Percentiles rank a stretch among this genome's conserved stretches.
These are phyloP conservation scores for Erythrophleum fordii DNA, from an alignment of 306 rosid genomes.

Conservation along the genomic window DNA sequence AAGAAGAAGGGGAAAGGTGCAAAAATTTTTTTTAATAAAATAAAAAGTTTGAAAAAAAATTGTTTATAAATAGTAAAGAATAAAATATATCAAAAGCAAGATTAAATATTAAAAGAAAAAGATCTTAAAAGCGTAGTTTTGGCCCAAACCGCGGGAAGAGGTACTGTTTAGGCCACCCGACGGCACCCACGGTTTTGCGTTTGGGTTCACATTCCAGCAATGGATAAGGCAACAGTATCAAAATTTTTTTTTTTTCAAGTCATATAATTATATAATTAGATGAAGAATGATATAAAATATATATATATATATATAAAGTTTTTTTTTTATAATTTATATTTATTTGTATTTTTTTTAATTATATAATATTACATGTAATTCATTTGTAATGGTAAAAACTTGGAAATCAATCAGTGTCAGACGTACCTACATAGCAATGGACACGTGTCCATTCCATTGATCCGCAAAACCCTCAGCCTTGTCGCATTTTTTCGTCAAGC, in stretches of 20 bases:
- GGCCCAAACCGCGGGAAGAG: not conserved
- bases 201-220: not conserved
- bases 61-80: too few species aligned
- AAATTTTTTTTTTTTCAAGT: too few species aligned
- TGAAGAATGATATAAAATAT: too few species aligned
- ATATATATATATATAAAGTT: too few species aligned
- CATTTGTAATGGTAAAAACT: too few species aligned
- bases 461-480: slow-evolving; percentile 61
- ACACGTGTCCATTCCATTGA: slow-evolving; percentile 60
- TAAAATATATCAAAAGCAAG: not conserved
- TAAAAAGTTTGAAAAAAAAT: too few species aligned
- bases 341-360: too few species aligned
- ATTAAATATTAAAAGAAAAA: not conserved
- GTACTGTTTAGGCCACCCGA: not conserved
- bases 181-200: not conserved
- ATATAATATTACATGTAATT: too few species aligned
- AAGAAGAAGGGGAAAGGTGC: not conserved
- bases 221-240: too few species aligned
- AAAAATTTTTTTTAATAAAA: not conserved
- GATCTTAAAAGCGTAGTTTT: too few species aligned
- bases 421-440: slow-evolving; percentile 34
- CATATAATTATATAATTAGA: too few species aligned
- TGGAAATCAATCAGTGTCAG: not conserved
- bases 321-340: too few species aligned
- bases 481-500: not conserved